Evolutionary conservation across 2,329 filamentous ascomycete genomes (phyloP), one percentile per base, ranked within the genome.

Genomic region (Fusarium floridanum): DNA sequence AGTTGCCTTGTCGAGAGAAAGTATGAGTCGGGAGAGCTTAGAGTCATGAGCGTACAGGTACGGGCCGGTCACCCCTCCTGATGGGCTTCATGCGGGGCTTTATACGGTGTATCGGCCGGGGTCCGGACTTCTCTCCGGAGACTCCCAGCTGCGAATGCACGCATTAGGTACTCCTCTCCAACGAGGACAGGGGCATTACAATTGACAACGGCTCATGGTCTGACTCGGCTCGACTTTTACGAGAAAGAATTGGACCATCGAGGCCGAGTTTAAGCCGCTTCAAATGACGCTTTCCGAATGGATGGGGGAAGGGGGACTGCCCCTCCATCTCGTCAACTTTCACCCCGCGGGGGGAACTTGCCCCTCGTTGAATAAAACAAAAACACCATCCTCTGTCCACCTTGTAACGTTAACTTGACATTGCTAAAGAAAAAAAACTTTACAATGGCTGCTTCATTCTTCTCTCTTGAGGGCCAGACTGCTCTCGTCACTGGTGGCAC

Each of bases 401-500:
- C 37, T 34, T 36, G 32, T 43, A 32, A 53, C 66, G 8, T 22
- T 22, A 45, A 61, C 27, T 10, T 9, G 6, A 32, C 50, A 61
- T 53, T 41, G 27, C 36, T 56, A 60, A 32, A 32, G 29, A 32
- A 10, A 32, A 32, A 24, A 59, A 36, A 50, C 20, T 22, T 59
- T 34, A 61, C 55, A 59, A 85, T 87, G 83, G 77, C 81, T 45
- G 76, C 81, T 39, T 78, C 82, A 2, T 78, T 87, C 61, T 91
- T 91, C 80, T 89, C 88, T 3, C 85, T 91, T 39, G 79, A 87
- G 67, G 88, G 86, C 77, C 87, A 90, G 72, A 90, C 88, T 0
- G 89, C 88, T 67, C 83, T 91, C 68, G 77, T 91, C 70, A 91
- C 89, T 1, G 89, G 89, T 66, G 87, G 85, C 66, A 90, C 89